Evolutionary conservation across 106 monocot species (phyloP), one percentile per base, ranked within the genome.

Genomic region (Acanthochlamys bracteata): DNA sequence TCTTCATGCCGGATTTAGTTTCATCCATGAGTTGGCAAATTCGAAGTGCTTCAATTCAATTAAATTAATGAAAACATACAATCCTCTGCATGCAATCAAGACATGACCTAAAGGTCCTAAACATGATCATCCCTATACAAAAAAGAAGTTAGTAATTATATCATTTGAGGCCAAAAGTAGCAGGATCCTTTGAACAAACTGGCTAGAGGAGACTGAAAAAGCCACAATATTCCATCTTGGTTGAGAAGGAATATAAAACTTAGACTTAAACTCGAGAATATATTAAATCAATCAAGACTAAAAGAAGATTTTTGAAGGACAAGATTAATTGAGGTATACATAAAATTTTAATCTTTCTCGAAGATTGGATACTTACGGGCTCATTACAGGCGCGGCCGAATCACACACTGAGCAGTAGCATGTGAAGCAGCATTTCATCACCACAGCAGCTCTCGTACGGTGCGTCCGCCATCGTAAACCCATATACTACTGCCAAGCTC

Each of bases 321-420:
- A 33, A 33, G 1, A 33, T 33, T 6, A 33, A 33, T 33, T 33
- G 49, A 49, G 17, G 17, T 14, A 49, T 12, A 17, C 1, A 2
- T 14, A 49, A 12, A 49, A 49, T 4, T 49, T 49, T 49, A 12
- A 49, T 14, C 15, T 14, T 49, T 49, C 10, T 17, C 12, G 9
- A 17, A 4, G 49, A 9, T 14, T 1, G 52, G 25, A 62, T 41
- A 66, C 90, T 78, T 42, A 98, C 96, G 84, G 83, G 81, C 91
- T 98, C 84, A 88, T n/a, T 91, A 62, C 96, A 98, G 26, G 96
- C 88, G 51, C 88, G 96, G 16, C 96, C 96, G 43, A 39, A 98
- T 79, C 22, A 91, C 85, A 53, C 91, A 98, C 10, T 98, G 80
- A 0, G 96, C 96, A 21, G 74, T 85, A 7, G 91, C 83, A 45